These are phyloP conservation scores for Lactarius vividus DNA, from an alignment of 768 basidiomycete genomes.

Conservation along the genomic window DNA sequence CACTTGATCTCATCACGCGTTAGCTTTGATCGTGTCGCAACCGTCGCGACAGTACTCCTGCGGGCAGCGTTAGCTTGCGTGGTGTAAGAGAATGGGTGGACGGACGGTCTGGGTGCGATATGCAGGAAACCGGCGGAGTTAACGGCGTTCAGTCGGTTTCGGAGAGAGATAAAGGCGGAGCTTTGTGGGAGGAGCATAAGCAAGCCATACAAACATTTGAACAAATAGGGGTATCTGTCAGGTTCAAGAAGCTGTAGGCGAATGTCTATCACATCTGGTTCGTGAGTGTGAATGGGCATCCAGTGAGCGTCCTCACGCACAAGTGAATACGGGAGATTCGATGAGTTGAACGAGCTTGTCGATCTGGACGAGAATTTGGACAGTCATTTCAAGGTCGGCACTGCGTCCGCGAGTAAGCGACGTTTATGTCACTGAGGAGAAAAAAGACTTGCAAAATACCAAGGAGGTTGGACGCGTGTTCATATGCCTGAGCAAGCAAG, in stretches of 20 bases:
- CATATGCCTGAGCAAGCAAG: slow-evolving; percentile 95
- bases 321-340: slow-evolving; percentile 98
- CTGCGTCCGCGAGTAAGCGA: slow-evolving; percentile 40
- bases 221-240: slow-evolving; percentile 92
- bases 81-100: slow-evolving; percentile 15
- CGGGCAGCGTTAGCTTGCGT: slow-evolving; percentile 1
- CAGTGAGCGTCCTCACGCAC: slow-evolving; percentile 43
- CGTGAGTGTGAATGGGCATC: neutral
- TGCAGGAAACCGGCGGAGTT: slow-evolving; percentile 94
- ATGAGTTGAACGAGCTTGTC: slow-evolving; percentile 98
- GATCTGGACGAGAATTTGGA: slow-evolving; percentile 89
- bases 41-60: slow-evolving; percentile 31
- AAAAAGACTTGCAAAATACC: slow-evolving; percentile 79
- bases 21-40: slow-evolving; percentile 69
- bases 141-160: slow-evolving; percentile 92
- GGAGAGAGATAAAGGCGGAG: slow-evolving; percentile 89
- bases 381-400: slow-evolving; percentile 95
- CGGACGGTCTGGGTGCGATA: slow-evolving; percentile 82
- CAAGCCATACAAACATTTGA: slow-evolving; percentile 96
- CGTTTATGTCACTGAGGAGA: neutral
- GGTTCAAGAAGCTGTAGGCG: slow-evolving; percentile 95
- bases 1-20: slow-evolving; percentile 92
- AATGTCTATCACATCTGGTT: slow-evolving; percentile 47
- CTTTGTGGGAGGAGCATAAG: slow-evolving; percentile 98
- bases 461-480: slow-evolving; percentile 94